Percentiles rank a stretch among this genome's conserved stretches.
Evolutionary conservation across 78 protist genomes (phyloP).

Genomic region (Dictyostelium intermedium): DNA sequence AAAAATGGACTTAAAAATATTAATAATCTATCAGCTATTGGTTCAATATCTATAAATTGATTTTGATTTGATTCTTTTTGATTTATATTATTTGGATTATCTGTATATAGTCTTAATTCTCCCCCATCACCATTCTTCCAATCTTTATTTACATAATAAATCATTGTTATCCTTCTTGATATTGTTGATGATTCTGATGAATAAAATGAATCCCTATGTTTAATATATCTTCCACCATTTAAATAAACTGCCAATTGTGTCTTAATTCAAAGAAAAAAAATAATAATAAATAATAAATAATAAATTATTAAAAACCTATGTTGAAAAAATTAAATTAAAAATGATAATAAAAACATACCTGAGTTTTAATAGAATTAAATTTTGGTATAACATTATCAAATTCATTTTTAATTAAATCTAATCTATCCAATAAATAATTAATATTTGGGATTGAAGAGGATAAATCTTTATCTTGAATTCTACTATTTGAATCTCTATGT

Average conservation of each 20-base stretch:
- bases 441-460: constrained; percentile 22
- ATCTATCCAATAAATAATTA: not conserved
- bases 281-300: too few relatives aligned
- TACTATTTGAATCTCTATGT: constrained; percentile 32
- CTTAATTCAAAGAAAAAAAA: not conserved
- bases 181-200: not conserved
- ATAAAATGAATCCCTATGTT: constrained; percentile 64
- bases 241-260: constrained; percentile 63
- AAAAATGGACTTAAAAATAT: constrained; percentile 40
- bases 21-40: constrained; percentile 51
- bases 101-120: constrained; percentile 17
- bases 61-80: not conserved
- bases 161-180: constrained; percentile 41
- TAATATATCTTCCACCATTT: constrained; percentile 58
- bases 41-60: constrained; percentile 35
- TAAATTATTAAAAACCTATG: too few relatives aligned
- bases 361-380: constrained; percentile 6
- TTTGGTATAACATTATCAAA: not conserved
- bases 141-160: constrained; percentile 44
- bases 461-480: not conserved
- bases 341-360: not conserved
- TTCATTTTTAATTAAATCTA: constrained; percentile 23
- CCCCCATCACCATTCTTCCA: constrained; percentile 70
- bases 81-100: not conserved
- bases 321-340: not conserved